Conservation (phyloP, 768 basidiomycete genomes). For the Lyophyllum semitale region DNA sequence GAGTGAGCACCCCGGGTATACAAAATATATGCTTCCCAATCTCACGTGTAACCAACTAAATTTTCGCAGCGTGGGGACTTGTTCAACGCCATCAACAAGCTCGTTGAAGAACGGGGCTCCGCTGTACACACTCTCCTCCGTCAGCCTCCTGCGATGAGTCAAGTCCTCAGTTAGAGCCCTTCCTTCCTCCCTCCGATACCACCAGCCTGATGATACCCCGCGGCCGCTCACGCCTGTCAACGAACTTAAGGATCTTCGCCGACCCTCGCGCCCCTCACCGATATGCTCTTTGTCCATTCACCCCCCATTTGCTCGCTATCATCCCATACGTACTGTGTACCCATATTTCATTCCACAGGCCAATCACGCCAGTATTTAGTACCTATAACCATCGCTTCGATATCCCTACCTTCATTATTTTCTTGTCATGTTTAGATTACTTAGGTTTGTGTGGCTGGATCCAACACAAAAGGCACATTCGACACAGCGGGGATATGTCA, state of each 20-base stretch:
- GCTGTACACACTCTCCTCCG: slow-evolving; percentile 35
- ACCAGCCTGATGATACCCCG: not conserved
- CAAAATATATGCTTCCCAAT: not conserved
- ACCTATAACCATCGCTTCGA: too few relatives aligned
- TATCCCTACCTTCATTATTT: too few relatives aligned
- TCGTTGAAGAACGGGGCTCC: slow-evolving; percentile 63
- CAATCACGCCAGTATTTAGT: too few relatives aligned
- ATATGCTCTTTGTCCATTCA: too few relatives aligned
- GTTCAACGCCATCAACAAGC: slow-evolving; percentile 79
- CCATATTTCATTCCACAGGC: too few relatives aligned
- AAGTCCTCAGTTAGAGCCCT: slow-evolving; percentile 1
- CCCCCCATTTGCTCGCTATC: too few relatives aligned
- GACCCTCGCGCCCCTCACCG: not conserved
- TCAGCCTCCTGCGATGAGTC: slow-evolving; percentile 3
- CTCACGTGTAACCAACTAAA: slow-evolving; percentile 43
- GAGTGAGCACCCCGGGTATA: slow-evolving; percentile 46
- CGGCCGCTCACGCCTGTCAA: not conserved
- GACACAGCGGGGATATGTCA: too few relatives aligned
- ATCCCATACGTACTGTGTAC: too few relatives aligned
- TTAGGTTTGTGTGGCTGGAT: too few relatives aligned
- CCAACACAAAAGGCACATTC: too few relatives aligned
- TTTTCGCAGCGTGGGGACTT: slow-evolving; percentile 79
- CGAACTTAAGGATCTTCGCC: not conserved
- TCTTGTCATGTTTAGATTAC: too few relatives aligned
- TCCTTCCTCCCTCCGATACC: not conserved